Percentiles rank a stretch among this genome's conserved stretches.
Conservation (phyloP, 139 green algal species). For the Picochlorum sp. region DNA sequence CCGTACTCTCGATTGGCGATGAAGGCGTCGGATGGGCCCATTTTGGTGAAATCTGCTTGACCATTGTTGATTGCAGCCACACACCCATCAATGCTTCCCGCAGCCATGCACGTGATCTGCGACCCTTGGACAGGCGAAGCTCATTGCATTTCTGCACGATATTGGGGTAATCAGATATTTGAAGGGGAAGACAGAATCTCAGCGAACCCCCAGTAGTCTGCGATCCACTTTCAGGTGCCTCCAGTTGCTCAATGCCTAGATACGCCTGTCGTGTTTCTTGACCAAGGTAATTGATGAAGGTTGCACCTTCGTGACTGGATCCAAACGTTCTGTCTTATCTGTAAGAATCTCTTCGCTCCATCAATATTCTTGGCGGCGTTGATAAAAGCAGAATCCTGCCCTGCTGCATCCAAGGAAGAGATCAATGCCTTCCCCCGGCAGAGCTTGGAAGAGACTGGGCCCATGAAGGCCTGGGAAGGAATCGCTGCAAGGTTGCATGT, state of each 20-base stretch:
- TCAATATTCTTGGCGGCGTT: not conserved
- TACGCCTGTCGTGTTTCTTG: conserved; percentile 1
- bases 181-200: not conserved
- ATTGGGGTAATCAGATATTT: not conserved
- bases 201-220: too few relatives aligned
- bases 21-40: conserved; percentile 7
- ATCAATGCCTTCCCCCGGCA: conserved; percentile 8
- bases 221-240: too few relatives aligned
- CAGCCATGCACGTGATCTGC: conserved; percentile 13
- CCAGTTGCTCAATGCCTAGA: not conserved
- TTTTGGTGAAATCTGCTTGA: conserved; percentile 3
- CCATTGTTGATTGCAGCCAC: not conserved
- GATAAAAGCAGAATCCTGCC: conserved; percentile 1
- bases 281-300: conserved; percentile 15
- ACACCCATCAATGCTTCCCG: conserved; percentile 12
- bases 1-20: not conserved
- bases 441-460: conserved; percentile 17
- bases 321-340: conserved; percentile 1
- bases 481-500: conserved; percentile 18
- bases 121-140: not conserved
- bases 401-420: conserved; percentile 3
- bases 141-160: not conserved
- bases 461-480: conserved; percentile 22
- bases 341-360: not conserved
- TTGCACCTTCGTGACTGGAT: not conserved